Base-by-base conservation (phyloP, 2,329 filamentous ascomycete species). In the Dendryphion nanum region DNA sequence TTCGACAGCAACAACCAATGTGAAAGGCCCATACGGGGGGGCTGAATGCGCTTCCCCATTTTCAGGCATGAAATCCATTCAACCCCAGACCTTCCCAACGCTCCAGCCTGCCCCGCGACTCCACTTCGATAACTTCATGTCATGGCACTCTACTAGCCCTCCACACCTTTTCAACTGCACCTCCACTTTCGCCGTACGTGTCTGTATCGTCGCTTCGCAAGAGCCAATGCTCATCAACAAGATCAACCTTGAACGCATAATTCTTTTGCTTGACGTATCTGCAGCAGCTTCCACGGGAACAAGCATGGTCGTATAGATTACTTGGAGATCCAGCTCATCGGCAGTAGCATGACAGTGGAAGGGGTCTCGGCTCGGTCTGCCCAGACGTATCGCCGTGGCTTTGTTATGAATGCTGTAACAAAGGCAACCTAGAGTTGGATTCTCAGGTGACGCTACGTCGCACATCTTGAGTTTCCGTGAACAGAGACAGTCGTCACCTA, bases 121-220 rank as follows among this genome's bases (percentile, higher is more conserved):
- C 38, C 40, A 44, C 45, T 40, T 46, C 23, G 45, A 46, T 42
- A 45, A 43, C 41, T 44, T 45, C 44, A 45, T n/a, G n/a, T n/a
- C n/a, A 50, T 50, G 44, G 38, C 48, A 53, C 34, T 40, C 21
- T 44, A 36, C 47, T 55, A 55, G 50, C 41, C 48, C 50, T 57
- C 51, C 50, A 55, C 50, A 52, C 50, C 46, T 45, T 40, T 41
- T 37, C 29, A 33, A 40, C 34, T 37, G 23, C 30, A 40, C 46
- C 48, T 55, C 53, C 51, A 57, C 50, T 52, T 51, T 55, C 50
- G 47, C 39, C 44, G 37, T 46, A 50, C 41, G 38, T 47, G 41
- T 48, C 47, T 43, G 41, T 47, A 44, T 47, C 38, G 26, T 38
- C 23, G 39, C 40, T 21, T 33, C 21, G 23, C 19, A 26, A 36